phyloP scores from a whole-genome alignment of 306 rosid species.

The Astragalus membranaceus region DNA sequence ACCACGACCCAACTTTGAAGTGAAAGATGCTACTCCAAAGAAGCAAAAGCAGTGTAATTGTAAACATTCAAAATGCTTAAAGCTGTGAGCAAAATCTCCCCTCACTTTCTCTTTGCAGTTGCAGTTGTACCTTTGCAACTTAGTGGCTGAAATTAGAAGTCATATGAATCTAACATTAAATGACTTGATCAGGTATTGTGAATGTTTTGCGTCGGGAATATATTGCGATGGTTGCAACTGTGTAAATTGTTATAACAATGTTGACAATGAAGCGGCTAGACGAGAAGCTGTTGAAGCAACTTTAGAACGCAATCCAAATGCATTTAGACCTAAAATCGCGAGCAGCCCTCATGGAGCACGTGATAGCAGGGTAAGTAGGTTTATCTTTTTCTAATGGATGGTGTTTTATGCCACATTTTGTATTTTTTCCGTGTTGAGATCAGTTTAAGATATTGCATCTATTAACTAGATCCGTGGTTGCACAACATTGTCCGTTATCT shows the following conservation, averaged over 20 bases:
- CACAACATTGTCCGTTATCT: background rate
- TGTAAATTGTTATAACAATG: conserved; percentile 89
- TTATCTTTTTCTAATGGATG: conserved; percentile 8
- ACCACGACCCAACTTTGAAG: conserved; percentile 58
- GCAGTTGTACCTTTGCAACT: background rate
- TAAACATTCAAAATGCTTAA: conserved; percentile 89
- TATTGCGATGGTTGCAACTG: conserved; percentile 99
- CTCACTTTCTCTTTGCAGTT: conserved; percentile 10
- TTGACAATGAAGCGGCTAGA: conserved; percentile 93
- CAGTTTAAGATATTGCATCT: background rate
- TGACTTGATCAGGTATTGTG: conserved; percentile 79
- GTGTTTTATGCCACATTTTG: background rate
- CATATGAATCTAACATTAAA: conserved; percentile 15
- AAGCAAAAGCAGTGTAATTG: conserved; percentile 97
- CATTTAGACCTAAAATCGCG: conserved; percentile 97
- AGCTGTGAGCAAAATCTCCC: conserved; percentile 65
- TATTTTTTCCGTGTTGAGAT: background rate
- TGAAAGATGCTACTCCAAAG: conserved; percentile 84
- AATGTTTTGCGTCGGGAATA: conserved; percentile 99
- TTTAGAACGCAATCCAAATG: conserved; percentile 98
- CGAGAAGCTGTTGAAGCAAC: conserved; percentile 99
- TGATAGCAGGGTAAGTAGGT: conserved; percentile 61
- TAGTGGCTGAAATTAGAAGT: conserved; percentile 7
- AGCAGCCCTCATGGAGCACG: conserved; percentile 93
- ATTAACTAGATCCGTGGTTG: background rate